Base-by-base conservation (phyloP, 2,329 filamentous ascomycete genomes). In the Calycina herbarum region DNA sequence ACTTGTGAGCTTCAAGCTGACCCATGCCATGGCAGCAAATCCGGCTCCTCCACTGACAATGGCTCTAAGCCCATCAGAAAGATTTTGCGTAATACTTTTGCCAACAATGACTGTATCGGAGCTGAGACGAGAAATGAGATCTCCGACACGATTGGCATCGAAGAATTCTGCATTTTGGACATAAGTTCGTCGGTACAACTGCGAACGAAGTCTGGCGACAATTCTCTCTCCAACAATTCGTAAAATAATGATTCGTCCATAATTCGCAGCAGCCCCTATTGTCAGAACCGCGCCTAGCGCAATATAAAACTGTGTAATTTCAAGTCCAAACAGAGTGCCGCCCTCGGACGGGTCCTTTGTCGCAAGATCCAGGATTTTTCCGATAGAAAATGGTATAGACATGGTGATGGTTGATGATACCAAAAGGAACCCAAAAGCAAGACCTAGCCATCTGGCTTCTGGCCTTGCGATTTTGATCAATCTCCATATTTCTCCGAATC, bases 81-180 rank as follows among this genome's bases (percentile, higher is more conserved):
- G 82, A 76, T 99, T 99, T 76, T 98, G 94, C 0, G 95, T 99
- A 70, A 99, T 97, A 74, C 93, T 97, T 80, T 99, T 99, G 76
- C 94, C 95, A 63, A 99, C 95, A 74, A 99, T 96, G 75, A 98
- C 93, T 0, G 95, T 97, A 77, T 99, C 96, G 1, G 94, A 96
- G 74, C 94, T 94, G 57, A 99, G 86, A 45, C 96, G 90, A 45
- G 94, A 98, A 74, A 99, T 97, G 72, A 99, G 82, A 76, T 99
- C 95, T 77, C 95, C 95, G 31, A 97, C 94, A 31, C 95, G 87
- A 79, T 99, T 99, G 48, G 95, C 95, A 76, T 99, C 95, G 75
- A 99, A 99, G 81, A 99, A 99, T 75, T 98, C 95, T 66, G 95
- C 95, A 77, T 99, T 95, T 77, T 99, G 95, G n/a, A 95, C 85